Conservation (phyloP, 164 flowering plant genomes). For the Berberis thunbergii region DNA sequence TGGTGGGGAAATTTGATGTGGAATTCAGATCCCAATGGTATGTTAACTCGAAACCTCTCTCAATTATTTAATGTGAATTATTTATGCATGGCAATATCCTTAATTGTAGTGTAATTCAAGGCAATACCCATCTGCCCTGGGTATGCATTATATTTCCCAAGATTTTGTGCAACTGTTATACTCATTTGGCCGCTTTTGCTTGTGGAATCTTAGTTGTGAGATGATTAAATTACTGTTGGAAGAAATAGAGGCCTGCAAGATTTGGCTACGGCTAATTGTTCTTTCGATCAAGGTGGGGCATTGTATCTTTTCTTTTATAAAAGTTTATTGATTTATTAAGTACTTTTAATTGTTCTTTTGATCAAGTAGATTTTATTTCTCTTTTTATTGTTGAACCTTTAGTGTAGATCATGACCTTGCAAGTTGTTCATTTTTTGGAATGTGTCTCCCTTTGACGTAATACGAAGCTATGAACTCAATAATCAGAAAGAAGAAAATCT, state of each 20-base stretch:
- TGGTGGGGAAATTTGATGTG: constrained; percentile 5
- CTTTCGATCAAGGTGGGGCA: constrained; percentile 75
- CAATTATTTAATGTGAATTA: neutral
- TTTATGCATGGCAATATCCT: neutral
- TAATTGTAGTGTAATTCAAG: too few relatives aligned
- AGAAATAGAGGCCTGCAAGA: constrained; percentile 82
- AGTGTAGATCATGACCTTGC: too few relatives aligned
- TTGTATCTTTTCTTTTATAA: neutral
- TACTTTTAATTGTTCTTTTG: too few relatives aligned
- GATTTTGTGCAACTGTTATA: neutral
- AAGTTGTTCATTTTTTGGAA: too few relatives aligned
- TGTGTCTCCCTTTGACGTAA: too few relatives aligned
- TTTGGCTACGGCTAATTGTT: constrained; percentile 85
- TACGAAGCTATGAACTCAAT: too few relatives aligned
- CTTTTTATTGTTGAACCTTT: too few relatives aligned
- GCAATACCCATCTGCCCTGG: constrained; percentile 49
- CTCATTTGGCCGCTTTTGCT: constrained; percentile 2
- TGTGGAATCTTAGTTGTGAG: constrained; percentile 1
- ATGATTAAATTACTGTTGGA: constrained; percentile 30
- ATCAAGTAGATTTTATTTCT: too few relatives aligned
- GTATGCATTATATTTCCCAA: constrained; percentile 28
- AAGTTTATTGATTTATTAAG: too few relatives aligned
- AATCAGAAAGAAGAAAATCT: too few relatives aligned
- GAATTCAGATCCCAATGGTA: constrained; percentile 66
- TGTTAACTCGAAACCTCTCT: constrained; percentile 4